Conservation (phyloP, 208 protist genomes). For the Acanthamoeba castellanii region DNA sequence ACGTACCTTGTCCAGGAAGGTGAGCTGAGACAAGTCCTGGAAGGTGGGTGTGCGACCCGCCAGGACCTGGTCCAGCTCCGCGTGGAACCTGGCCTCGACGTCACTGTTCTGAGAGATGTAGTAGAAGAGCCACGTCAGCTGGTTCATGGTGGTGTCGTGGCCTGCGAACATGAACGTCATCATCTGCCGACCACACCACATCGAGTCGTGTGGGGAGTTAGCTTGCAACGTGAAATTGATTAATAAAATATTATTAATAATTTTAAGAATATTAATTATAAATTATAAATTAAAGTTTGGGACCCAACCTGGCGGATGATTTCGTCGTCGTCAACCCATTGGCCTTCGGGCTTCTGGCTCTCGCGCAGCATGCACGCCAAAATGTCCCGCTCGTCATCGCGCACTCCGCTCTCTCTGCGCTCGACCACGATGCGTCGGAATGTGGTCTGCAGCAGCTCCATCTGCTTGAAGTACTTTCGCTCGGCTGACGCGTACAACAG, state of each 20-base stretch:
- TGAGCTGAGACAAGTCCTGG: neutral
- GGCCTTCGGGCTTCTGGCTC: neutral
- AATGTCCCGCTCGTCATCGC: slow-evolving; percentile 16
- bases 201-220: neutral
- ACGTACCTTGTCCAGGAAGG: slow-evolving; percentile 30
- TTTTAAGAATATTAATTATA: too few relatives aligned
- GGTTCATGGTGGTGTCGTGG: neutral
- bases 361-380: slow-evolving; percentile 43
- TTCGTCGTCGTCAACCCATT: slow-evolving; percentile 56
- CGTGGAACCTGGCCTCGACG: slow-evolving; percentile 10
- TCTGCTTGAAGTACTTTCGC: slow-evolving; percentile 16
- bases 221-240: neutral
- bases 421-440: neutral
- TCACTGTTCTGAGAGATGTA: neutral
- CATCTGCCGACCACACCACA: neutral
- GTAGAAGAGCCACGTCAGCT: neutral
- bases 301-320: slow-evolving; percentile 8
- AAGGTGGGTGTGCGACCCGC: neutral
- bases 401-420: neutral
- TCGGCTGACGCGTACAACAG: neutral
- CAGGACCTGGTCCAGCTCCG: slow-evolving; percentile 1
- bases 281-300: neutral
- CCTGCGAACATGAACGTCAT: slow-evolving; percentile 62
- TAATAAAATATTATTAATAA: too few relatives aligned
- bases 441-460: slow-evolving; percentile 9